Percentiles rank a stretch among this genome's conserved stretches.
Evolutionary conservation across 139 green algal genomes (phyloP).

Genomic region (Chlamydomonas eustigma): DNA sequence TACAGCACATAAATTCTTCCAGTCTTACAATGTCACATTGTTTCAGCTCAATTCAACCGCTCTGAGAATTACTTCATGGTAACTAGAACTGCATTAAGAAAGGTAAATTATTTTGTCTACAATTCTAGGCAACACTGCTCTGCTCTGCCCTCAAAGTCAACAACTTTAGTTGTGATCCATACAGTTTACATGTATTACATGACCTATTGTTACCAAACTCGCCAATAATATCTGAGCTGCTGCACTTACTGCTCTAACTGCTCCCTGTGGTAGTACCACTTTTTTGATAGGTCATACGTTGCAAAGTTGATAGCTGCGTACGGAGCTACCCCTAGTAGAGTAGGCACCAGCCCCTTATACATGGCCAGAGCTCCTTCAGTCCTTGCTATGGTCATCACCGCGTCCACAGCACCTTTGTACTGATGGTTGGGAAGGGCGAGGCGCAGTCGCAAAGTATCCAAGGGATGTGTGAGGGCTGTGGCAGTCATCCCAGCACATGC

Average conservation of each 20-base stretch:
- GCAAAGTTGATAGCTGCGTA: constrained; percentile 96
- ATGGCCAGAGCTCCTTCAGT: constrained; percentile 71
- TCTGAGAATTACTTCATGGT: too few species aligned
- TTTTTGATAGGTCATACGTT: constrained; percentile 85
- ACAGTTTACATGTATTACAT: too few species aligned
- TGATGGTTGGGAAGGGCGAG: constrained; percentile 78
- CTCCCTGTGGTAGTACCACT: constrained; percentile 59
- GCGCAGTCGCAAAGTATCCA: constrained; percentile 84
- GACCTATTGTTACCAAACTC: too few species aligned
- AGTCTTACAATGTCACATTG: too few species aligned
- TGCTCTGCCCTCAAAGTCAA: too few species aligned
- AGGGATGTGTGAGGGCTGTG: constrained; percentile 89
- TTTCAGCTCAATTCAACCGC: too few species aligned
- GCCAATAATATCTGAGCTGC: too few species aligned
- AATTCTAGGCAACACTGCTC: not conserved
- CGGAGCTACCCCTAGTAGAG: constrained; percentile 89
- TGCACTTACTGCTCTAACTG: too few species aligned
- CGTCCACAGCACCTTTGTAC: constrained; percentile 68
- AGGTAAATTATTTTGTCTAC: not conserved
- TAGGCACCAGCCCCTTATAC: constrained; percentile 80
- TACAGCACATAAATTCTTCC: too few species aligned
- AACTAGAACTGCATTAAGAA: too few species aligned
- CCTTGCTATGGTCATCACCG: constrained; percentile 51
- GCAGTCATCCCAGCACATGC: constrained; percentile 93
- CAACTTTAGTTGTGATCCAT: too few species aligned